Base-by-base conservation (phyloP, 306 rosid genomes). In the Astragalus glycyphyllos region DNA sequence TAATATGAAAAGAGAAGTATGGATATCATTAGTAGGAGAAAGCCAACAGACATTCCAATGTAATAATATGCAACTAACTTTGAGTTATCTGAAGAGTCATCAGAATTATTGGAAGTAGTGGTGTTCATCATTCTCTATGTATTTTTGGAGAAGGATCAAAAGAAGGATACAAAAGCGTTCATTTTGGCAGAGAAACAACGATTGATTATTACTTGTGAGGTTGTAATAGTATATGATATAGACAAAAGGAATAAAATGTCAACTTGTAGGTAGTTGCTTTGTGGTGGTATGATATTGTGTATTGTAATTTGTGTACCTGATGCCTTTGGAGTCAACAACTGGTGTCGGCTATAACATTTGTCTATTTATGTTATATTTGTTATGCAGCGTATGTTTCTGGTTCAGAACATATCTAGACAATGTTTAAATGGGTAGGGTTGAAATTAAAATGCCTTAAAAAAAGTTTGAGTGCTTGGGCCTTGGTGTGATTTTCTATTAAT, bases 31-130 rank as follows among this genome's bases (percentile, higher is more conserved):
- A 81, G 2, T 6, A 42, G 4, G 17, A 81, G 37, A 15, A 81
- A 17, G 10, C n/a, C 66, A 17, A 77, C 11, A 7, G 73, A 46
- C 16, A 77, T 47, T 17, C 79, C 82, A 11, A 68, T 20, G 13
- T 45, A 37, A 29, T 54, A 62, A 48, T 74, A 80, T 11, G 44
- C 61, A 17, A 50, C 40, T 13, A 17, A 41, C 12, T 12, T 31
- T 4, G 9, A 5, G 53, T 14, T n/a, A 8, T 49, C 38, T 23
- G 64, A 40, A 44, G 68, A 23, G 48, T 61, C 31, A 26, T 26
- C 57, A 35, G 61, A 67, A 68, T 53, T 20, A 9, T 38, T 9
- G 4, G 31, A 2, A 26, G 31, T 26, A 73, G 72, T 31, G 45
- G 9, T 73, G 66, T 32, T 54, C 75, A 72, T 78, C 58, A 10